Evolutionary conservation across 2,329 filamentous ascomycete genomes (phyloP), one percentile per base, ranked within the genome.

Genomic region (Alternaria postmessia): DNA sequence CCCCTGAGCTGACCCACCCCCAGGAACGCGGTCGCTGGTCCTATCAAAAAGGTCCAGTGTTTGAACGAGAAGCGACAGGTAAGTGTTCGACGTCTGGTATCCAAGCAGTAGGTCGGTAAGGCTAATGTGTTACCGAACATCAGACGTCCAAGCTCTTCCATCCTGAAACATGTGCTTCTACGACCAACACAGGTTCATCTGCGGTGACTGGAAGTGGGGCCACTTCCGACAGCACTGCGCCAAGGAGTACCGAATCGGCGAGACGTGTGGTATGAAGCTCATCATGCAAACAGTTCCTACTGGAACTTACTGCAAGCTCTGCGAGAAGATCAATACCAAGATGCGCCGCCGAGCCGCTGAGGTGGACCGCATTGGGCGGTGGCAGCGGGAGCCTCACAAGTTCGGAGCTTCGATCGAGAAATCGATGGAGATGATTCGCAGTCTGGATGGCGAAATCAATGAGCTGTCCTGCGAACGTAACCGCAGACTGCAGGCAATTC

Each of bases 201-300:
- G 94, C 82, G 91, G 91, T 75, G 94, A 93, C 85, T 97, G 91
- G 90, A 93, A 93, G 80, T 98, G 94, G 94, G 91, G 92, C 68
- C 91, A 90, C 82, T 97, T 97, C 84, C 89, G 91, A 68, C 88
- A 94, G 80, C 94, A 96, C 78, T 98, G 94, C 86, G 90, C 91
- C 80, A 93, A 93, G 81, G 94, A 97, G 79, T 96, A 96, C 82
- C 91, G 94, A 67, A 97, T 92, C 68, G 94, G 94, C 73, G 94
- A 98, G 84, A 97, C 94, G 38, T 98, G 94, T 81, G 94, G 94
- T 63, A 90, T 97, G 82, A 96, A 93, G 82, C 87, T 97, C 66
- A 89, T 97, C 75, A 93, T 91, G 83, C 83, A 88, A 70, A 94
- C 92, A 26, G 84, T 87, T 65, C 83, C 83, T 60, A 84, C 90